Conservation (phyloP, 2,329 filamentous ascomycete species). For the Penicillium sp. region DNA sequence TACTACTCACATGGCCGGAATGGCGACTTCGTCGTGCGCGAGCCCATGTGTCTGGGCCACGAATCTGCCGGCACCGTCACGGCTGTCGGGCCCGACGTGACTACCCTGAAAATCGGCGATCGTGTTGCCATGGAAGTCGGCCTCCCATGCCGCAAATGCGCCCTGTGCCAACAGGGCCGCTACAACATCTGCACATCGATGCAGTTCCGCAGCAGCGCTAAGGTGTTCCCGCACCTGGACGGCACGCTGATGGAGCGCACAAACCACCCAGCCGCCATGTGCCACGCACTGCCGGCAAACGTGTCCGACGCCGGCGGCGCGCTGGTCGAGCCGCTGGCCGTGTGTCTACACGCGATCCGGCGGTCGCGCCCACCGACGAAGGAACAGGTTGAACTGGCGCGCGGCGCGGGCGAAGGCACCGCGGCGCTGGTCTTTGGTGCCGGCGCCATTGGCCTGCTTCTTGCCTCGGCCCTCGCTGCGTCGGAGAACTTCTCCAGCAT, state of each 20-base stretch:
- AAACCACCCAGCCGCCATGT: conserved; percentile 61
- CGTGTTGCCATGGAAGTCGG: conserved; percentile 92
- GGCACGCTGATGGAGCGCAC: conserved; percentile 62
- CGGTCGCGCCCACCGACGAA: conserved; percentile 50
- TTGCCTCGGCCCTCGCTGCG: conserved; percentile 57
- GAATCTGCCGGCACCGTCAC: conserved; percentile 78
- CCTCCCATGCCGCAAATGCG: conserved; percentile 68
- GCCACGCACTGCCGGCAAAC: conserved; percentile 55
- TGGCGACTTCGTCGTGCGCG: conserved; percentile 76
- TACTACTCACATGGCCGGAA: conserved; percentile 88
- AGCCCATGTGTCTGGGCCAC: conserved; percentile 77
- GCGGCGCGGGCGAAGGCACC: conserved; percentile 40
- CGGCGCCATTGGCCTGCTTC: conserved; percentile 59
- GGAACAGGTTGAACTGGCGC: conserved; percentile 38
- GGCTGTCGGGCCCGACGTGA: conserved; percentile 63
- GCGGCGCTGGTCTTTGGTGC: conserved; percentile 60
- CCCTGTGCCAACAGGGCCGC: conserved; percentile 54
- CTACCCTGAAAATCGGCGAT: conserved; percentile 66
- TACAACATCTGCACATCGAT: conserved; percentile 63
- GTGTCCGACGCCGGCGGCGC: conserved; percentile 57
- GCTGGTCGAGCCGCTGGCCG: conserved; percentile 59
- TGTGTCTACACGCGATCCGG: conserved; percentile 59
- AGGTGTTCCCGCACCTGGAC: conserved; percentile 60
- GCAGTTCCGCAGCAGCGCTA: conserved; percentile 59
- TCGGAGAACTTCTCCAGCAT: conserved; percentile 55